Base-by-base conservation (phyloP, 2,329 filamentous ascomycete species). In the Bipolaris oryzae region DNA sequence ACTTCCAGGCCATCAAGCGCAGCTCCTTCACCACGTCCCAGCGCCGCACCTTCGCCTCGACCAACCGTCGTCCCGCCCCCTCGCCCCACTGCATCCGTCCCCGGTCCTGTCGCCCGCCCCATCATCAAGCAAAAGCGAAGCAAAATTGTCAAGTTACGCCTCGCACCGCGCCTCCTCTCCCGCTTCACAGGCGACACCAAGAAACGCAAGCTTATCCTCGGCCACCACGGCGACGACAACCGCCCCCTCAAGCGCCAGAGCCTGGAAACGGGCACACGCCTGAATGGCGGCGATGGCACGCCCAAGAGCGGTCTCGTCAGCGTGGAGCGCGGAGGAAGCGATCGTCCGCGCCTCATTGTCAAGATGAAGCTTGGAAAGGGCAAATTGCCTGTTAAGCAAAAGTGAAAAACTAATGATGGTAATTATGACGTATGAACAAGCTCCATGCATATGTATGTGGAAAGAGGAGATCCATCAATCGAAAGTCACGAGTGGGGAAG, bases 191-290 rank as follows among this genome's bases (percentile, higher is more conserved):
- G 42, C 11, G 61, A 61, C 7, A 59, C 31, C 41, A 69, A 60
- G 50, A 69, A 69, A 50, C 67, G 71, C 31, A 74, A 68, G 57
- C 50, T 62, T 51, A 55, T 39, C 13, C 51, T 43, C 11, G 44
- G 50, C n/a, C n/a, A n/a, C 20, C 38, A 47, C 6, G 61, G 55
- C 4, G 59, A 66, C 7, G 64, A 66, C 3, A 62, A 67, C n/a
- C 43, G 67, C 9, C 66, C 71, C 3, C 51, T 55, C 11, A 74
- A 74, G 57, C 56, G 71, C 23, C 71, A 70, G 50, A 71, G 70
- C 49, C 52, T 63, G 2, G 70, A 72, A 39, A 62, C 69, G 18
- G 57, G 58, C 15, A 46, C 53, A 3, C 7, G 56, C 18, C 11
- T 54, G 18, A 65, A 64, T 34, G 61, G 66, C 7, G 52, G 66